Evolutionary conservation across 495 filamentous ascomycete genomes (phyloP).

Genomic region (Opeltia flavorubescens): DNA sequence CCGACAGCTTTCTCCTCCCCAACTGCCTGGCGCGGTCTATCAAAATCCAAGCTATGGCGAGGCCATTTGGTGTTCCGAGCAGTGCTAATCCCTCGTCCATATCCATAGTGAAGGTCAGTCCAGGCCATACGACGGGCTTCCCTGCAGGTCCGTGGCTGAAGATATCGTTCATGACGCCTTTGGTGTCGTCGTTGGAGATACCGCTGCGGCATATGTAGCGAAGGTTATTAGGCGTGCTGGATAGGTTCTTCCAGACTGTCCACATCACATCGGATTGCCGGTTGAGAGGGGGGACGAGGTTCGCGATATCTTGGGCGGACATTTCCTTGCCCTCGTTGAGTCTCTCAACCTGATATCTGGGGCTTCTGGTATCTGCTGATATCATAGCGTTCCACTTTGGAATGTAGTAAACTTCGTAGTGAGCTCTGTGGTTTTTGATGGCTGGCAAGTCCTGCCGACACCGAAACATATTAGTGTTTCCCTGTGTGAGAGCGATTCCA

Average conservation of each 20-base stretch:
- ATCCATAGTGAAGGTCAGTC: not conserved
- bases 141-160: not conserved
- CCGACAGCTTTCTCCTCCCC: not conserved
- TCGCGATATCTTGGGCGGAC: conserved; percentile 18
- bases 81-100: not conserved
- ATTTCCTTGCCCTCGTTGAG: too few species aligned
- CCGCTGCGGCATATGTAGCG: not conserved
- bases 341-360: too few species aligned
- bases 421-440: too few species aligned
- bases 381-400: too few species aligned
- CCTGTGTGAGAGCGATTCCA: too few species aligned
- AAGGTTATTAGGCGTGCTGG: not conserved
- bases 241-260: not conserved
- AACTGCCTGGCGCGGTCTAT: not conserved
- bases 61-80: not conserved
- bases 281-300: conserved; percentile 21
- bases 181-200: not conserved
- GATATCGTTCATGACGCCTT: not conserved
- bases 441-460: too few species aligned
- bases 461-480: too few species aligned
- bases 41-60: not conserved
- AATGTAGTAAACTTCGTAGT: too few species aligned
- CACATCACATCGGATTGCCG: not conserved
- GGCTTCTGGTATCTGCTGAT: too few species aligned
- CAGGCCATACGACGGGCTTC: not conserved